These are phyloP conservation scores for Pseudozyma hubeiensis DNA, from an alignment of 1,284 basidiomycete species.

Conservation along the genomic window DNA sequence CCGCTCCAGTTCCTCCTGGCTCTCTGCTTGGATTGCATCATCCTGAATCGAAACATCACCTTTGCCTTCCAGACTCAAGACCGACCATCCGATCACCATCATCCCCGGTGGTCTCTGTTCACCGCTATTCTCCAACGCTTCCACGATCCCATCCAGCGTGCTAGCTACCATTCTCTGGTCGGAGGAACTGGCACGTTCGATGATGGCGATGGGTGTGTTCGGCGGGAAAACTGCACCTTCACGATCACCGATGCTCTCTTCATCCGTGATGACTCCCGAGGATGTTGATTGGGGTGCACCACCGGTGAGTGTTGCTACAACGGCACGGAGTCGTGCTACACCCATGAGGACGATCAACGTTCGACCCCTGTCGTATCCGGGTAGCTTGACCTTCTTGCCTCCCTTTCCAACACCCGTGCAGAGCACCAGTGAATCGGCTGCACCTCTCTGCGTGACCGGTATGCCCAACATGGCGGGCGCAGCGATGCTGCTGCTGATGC, in stretches of 20 bases:
- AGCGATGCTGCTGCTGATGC: slow-evolving; percentile 87
- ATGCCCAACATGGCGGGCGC: slow-evolving; percentile 89
- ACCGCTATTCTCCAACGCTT: slow-evolving; percentile 79
- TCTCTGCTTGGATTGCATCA: slow-evolving; percentile 50
- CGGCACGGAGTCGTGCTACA: slow-evolving; percentile 82
- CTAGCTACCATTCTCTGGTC: slow-evolving; percentile 88
- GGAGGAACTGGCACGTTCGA: slow-evolving; percentile 89
- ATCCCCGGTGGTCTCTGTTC: slow-evolving; percentile 95
- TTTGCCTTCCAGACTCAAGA: slow-evolving; percentile 72
- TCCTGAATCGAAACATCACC: slow-evolving; percentile 73
- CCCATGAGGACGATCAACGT: slow-evolving; percentile 93
- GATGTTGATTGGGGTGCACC: slow-evolving; percentile 13
- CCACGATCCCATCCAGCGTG: slow-evolving; percentile 80
- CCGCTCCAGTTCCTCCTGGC: slow-evolving; percentile 16
- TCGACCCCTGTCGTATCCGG: slow-evolving; percentile 83
- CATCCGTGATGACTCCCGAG: slow-evolving; percentile 1
- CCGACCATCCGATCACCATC: slow-evolving; percentile 92
- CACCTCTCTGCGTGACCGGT: slow-evolving; percentile 93
- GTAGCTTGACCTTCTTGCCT: slow-evolving; percentile 85
- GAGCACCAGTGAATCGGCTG: slow-evolving; percentile 86
- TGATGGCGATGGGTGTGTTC: slow-evolving; percentile 86
- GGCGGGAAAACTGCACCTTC: slow-evolving; percentile 78
- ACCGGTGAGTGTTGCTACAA: slow-evolving; percentile 76
- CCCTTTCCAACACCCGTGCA: slow-evolving; percentile 92
- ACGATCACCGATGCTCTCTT: slow-evolving; percentile 52